Evolutionary conservation across 2,329 filamentous ascomycete species (phyloP).

Genomic region (Fusarium sp.): DNA sequence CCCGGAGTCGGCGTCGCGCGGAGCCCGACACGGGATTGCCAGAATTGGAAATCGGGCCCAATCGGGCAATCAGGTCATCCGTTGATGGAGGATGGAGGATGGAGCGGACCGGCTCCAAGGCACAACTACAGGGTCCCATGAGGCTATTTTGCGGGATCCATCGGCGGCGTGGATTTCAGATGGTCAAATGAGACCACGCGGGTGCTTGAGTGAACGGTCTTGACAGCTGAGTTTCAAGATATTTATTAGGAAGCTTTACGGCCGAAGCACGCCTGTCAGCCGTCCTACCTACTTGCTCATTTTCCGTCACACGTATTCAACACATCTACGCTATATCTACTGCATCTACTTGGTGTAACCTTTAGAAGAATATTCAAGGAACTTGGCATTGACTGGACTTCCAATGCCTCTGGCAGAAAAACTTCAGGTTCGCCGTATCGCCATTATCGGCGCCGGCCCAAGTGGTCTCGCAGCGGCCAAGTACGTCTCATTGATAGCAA

Average conservation of each 20-base stretch:
- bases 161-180: conserved; percentile 19
- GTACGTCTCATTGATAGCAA: conserved; percentile 33
- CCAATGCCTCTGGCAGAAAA: conserved; percentile 36
- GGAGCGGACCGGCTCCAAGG: conserved; percentile 18
- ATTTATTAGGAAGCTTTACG: conserved; percentile 3
- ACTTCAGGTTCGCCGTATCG: conserved; percentile 58
- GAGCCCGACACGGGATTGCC: conserved; percentile 38
- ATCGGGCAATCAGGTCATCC: conserved; percentile 32
- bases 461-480: conserved; percentile 68
- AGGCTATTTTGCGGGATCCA: conserved; percentile 40
- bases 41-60: conserved; percentile 24
- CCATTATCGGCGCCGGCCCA: conserved; percentile 76
- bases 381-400: neutral
- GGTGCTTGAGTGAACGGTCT: conserved; percentile 7
- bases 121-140: conserved; percentile 15
- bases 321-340: neutral
- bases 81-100: conserved; percentile 9
- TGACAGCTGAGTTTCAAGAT: neutral
- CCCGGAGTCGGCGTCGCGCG: conserved; percentile 34
- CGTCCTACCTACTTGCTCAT: neutral
- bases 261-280: neutral
- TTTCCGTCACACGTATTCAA: neutral
- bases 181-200: conserved; percentile 15
- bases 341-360: neutral
- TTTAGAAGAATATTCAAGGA: neutral